Conservation (phyloP, 768 basidiomycete genomes). For the Roridomyces roridus region DNA sequence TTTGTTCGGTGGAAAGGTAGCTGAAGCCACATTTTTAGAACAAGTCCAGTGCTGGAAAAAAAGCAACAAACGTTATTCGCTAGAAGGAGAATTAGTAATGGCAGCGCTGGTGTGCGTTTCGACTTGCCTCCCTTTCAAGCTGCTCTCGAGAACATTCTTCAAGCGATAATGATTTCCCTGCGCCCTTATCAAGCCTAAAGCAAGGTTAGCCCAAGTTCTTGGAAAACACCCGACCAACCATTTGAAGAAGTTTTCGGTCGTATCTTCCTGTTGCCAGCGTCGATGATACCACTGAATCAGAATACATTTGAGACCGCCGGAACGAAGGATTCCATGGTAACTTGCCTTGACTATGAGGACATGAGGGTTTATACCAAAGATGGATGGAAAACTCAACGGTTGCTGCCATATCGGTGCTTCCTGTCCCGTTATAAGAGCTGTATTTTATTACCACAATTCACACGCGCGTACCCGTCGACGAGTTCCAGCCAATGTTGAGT, state of each 20-base stretch:
- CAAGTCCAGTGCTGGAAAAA: background rate
- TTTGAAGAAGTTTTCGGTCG: conserved; percentile 69
- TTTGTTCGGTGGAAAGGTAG: conserved; percentile 65
- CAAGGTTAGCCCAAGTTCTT: background rate
- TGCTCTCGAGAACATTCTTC: conserved; percentile 64
- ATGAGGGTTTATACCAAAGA: background rate
- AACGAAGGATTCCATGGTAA: conserved; percentile 3
- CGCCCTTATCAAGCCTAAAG: conserved; percentile 66
- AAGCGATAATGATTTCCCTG: conserved; percentile 59
- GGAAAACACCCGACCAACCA: conserved; percentile 43
- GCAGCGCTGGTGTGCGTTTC: background rate
- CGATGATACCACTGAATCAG: conserved; percentile 62
- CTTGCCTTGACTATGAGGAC: conserved; percentile 47
- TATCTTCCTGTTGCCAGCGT: conserved; percentile 63
- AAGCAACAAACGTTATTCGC: conserved; percentile 48
- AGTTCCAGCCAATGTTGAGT: conserved; percentile 71
- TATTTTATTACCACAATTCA: background rate
- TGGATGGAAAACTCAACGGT: conserved; percentile 47
- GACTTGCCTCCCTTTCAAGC: conserved; percentile 62
- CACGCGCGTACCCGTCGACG: conserved; percentile 60
- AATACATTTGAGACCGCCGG: background rate
- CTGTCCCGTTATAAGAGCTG: conserved; percentile 28
- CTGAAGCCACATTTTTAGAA: conserved; percentile 31
- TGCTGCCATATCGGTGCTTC: conserved; percentile 70
- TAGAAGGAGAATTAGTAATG: conserved; percentile 23